These are phyloP conservation scores for Kregervanrija delftensis DNA, from an alignment of 805 yeast genomes.

Conservation along the genomic window DNA sequence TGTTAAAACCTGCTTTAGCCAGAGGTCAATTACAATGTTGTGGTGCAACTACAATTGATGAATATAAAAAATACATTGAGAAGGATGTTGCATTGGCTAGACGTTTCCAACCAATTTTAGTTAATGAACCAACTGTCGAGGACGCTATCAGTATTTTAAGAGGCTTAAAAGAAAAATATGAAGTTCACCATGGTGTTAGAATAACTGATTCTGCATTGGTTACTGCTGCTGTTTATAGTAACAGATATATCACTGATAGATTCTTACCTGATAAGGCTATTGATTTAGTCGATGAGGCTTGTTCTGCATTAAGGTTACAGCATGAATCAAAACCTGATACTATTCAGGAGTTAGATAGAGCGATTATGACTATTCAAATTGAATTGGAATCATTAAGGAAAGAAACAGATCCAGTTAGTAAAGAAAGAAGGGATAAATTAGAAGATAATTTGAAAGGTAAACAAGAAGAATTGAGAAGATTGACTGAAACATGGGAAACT, in stretches of 20 bases:
- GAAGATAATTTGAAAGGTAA: constrained; percentile 61
- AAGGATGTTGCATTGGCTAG: constrained; percentile 95
- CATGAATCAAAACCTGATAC: constrained; percentile 97
- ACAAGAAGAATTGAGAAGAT: constrained; percentile 55
- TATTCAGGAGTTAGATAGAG: constrained; percentile 80
- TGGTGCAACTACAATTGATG: constrained; percentile 95
- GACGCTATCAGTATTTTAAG: constrained; percentile 89
- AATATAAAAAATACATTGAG: constrained; percentile 86
- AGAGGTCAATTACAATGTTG: constrained; percentile 89
- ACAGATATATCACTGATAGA: constrained; percentile 86
- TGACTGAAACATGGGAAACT: constrained; percentile 81
- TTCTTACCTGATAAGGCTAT: constrained; percentile 95
- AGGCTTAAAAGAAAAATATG: constrained; percentile 90
- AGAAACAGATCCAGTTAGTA: constrained; percentile 80
- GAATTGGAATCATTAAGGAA: constrained; percentile 91
- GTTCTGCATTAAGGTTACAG: constrained; percentile 88
- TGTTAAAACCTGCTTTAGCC: constrained; percentile 89
- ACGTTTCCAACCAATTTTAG: constrained; percentile 82
- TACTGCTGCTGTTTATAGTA: constrained; percentile 85
- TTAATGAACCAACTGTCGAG: constrained; percentile 83
- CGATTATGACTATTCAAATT: constrained; percentile 88
- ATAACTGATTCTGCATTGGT: constrained; percentile 89
- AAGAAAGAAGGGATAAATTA: constrained; percentile 69
- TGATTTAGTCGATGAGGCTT: constrained; percentile 94
- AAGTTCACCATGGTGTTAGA: constrained; percentile 96